Percentiles rank a stretch among this genome's conserved stretches.
phyloP scores from a whole-genome alignment of 371 early-diverging fungal species.

The Mucor racemosus region DNA sequence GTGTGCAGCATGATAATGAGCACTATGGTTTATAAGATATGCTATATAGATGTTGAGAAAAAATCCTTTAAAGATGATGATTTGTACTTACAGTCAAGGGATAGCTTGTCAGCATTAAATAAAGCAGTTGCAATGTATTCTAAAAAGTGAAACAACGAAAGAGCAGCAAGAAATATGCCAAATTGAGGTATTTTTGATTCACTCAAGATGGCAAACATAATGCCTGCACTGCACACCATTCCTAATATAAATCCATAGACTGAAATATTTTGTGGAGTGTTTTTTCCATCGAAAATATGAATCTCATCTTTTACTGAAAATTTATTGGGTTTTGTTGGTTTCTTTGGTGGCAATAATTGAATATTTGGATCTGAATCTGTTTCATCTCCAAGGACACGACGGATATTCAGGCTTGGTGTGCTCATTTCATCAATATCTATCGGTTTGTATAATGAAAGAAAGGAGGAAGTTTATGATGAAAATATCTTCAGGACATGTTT shows the following conservation, averaged over 20 bases:
- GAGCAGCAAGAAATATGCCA: conserved; percentile 65
- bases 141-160: conserved; percentile 75
- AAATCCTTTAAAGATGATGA: not conserved
- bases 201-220: conserved; percentile 42
- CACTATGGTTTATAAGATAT: conserved; percentile 78
- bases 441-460: not conserved
- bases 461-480: not conserved
- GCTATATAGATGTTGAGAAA: conserved; percentile 44
- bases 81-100: conserved; percentile 65
- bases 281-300: conserved; percentile 66
- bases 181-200: conserved; percentile 51
- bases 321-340: not conserved
- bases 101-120: conserved; percentile 64
- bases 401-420: conserved; percentile 12
- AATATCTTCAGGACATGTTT: not conserved
- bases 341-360: conserved; percentile 4
- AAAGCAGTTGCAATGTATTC: conserved; percentile 84
- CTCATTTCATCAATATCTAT: not conserved
- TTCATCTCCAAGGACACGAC: conserved; percentile 15
- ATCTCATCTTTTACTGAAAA: conserved; percentile 27
- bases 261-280: conserved; percentile 78
- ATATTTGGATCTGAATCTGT: conserved; percentile 22
- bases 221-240: conserved; percentile 59
- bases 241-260: conserved; percentile 71
- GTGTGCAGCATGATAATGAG: conserved; percentile 76